phyloP scores from a whole-genome alignment of 2,329 filamentous ascomycete species.

The Chaetomiaceae sp. region DNA sequence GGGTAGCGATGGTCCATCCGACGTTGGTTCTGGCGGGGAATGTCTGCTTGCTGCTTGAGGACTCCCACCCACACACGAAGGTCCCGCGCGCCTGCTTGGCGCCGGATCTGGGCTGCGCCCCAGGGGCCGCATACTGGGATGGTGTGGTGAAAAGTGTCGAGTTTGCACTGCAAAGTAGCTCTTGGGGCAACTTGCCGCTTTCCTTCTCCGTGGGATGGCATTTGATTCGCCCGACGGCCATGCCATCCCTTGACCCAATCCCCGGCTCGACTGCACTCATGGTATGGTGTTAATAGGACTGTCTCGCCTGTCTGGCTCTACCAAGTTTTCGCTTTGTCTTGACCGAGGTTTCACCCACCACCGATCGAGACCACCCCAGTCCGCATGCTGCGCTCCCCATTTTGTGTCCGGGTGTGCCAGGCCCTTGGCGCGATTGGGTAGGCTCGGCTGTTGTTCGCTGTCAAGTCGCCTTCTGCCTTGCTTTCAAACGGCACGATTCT shows the following conservation, averaged over 20 bases:
- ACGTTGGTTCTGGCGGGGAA: neutral
- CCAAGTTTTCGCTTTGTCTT: neutral
- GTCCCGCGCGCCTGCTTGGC: conserved; percentile 18
- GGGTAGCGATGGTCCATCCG: conserved; percentile 1
- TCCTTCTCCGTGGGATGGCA: conserved; percentile 3
- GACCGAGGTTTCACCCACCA: conserved; percentile 17
- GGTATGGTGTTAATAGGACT: neutral
- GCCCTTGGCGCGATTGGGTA: neutral
- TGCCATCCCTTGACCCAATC: neutral
- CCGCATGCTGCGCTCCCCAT: conserved; percentile 7
- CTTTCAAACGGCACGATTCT: neutral
- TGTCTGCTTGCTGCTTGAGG: conserved; percentile 4
- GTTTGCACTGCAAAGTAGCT: too few relatives aligned
- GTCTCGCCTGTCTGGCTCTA: neutral
- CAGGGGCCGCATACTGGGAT: conserved; percentile 4
- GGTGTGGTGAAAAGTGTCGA: conserved; percentile 7
- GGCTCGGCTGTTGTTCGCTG: neutral
- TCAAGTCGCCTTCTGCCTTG: neutral
- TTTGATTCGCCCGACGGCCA: conserved; percentile 15
- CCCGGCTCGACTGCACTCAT: neutral
- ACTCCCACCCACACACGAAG: conserved; percentile 15
- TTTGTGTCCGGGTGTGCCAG: neutral
- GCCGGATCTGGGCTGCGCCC: conserved; percentile 19
- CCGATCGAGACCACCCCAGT: conserved; percentile 2
- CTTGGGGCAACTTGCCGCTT: conserved; percentile 8